Evolutionary conservation across 441 rosid species (phyloP), one percentile per base, ranked within the genome.

Genomic region (Flueggea neowawraea): DNA sequence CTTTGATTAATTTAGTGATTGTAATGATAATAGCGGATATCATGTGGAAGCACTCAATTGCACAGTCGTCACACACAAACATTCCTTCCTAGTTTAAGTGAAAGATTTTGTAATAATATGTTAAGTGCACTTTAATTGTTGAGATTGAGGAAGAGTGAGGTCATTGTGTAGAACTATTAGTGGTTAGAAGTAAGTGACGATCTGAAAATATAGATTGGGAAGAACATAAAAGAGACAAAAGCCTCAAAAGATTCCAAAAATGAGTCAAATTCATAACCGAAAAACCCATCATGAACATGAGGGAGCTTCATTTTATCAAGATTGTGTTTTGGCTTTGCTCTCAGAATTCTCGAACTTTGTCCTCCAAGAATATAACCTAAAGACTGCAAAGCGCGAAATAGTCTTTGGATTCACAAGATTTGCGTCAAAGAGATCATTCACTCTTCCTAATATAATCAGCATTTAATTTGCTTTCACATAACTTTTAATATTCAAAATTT

Each of bases 241-340:
- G 44, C 54, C 81, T 80, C 80, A 80, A 80, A 80, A 80, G 81
- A 69, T 75, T 73, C 73, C 69, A 66, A 71, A 47, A 47, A 47
- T 47, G 50, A 47, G 50, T 47, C 50, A 47, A 55, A 75, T 72
- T 52, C 67, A 68, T 16, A 68, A 47, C 64, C 22, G 44, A 22
- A 22, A 64, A 3, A 41, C 16, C 13, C 62, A 65, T 58, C n/a
- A 48, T 48, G 8, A 69, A 67, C 64, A 64, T 58, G 71, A 2
- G 54, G 44, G 75, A 62, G 17, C 65, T 69, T 53, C 41, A 8
- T 36, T 36, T 36, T 36, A 36, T 16, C 55, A 54, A 55, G 16
- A 61, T 44, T 9, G 22, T 12, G 52, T 16, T 12, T 6, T 10
- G 0, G 53, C 9, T 22, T 2, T 22, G 28, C 28, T 22, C 28